A percentile compares a stretch with the other conserved stretches of the same genome.
These are phyloP conservation scores for Solanum chacoense DNA, from an alignment of 305 asterid genomes.

Conservation along the genomic window DNA sequence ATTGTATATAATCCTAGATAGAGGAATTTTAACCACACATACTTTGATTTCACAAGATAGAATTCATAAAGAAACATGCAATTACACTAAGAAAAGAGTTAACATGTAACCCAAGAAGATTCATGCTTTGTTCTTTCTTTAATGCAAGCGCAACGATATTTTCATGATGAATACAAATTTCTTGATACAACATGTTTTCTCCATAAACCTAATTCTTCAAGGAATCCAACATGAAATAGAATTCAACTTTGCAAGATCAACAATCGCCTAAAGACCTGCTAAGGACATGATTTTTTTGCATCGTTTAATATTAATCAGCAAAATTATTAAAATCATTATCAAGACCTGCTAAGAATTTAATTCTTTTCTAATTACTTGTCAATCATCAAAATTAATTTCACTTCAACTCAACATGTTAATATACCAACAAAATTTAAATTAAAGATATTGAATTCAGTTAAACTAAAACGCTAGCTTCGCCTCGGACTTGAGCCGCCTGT, in stretches of 20 bases:
- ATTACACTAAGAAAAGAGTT: background rate
- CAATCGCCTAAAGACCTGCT: background rate
- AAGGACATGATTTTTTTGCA: background rate
- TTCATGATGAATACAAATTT: too few species aligned
- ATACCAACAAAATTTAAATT: fast-evolving
- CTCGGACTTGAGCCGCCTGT: background rate
- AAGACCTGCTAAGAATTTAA: background rate
- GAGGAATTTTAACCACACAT: background rate
- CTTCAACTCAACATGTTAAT: background rate
- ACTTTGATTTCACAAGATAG: background rate
- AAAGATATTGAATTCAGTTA: background rate
- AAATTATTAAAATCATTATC: background rate
- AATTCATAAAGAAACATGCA: background rate
- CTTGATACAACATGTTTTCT: background rate
- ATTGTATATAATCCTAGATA: too few species aligned
- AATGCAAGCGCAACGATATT: too few species aligned
- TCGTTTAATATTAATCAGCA: background rate
- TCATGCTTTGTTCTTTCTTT: background rate
- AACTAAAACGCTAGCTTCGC: background rate
- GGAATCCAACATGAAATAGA: background rate
- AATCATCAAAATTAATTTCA: background rate
- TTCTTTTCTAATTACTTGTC: background rate
- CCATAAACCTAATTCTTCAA: background rate
- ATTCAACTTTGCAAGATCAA: too few species aligned
- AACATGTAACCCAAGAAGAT: background rate